A percentile compares a stretch with the other conserved stretches of the same genome.
Evolutionary conservation across 306 rosid genomes (phyloP).

Genomic region (Vigna nakashimae): DNA sequence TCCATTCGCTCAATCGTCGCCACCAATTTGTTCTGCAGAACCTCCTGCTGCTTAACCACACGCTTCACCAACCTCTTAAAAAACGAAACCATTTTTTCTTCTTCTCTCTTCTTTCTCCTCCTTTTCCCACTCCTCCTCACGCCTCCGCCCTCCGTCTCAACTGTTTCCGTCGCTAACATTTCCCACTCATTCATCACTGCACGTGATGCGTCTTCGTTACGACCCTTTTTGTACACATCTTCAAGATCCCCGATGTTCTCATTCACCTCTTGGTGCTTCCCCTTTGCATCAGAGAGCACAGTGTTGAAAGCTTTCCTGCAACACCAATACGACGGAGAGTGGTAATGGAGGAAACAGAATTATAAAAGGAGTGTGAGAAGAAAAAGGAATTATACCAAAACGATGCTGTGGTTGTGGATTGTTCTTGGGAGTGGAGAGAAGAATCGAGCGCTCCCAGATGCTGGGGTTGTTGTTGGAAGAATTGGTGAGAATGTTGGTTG

Average conservation of each 20-base stretch:
- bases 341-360: neutral
- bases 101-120: conserved; percentile 10
- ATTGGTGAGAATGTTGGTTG: neutral
- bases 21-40: neutral
- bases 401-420: neutral
- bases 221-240: neutral
- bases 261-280: neutral
- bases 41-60: conserved; percentile 13
- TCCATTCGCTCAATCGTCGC: conserved; percentile 5
- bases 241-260: conserved; percentile 2
- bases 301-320: conserved; percentile 1
- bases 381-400: conserved; percentile 18
- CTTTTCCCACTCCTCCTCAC: neutral
- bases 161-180: neutral
- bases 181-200: neutral
- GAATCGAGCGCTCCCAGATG: neutral
- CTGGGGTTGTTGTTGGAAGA: neutral
- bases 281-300: neutral
- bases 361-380: neutral
- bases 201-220: neutral
- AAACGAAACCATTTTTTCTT: neutral
- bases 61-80: neutral
- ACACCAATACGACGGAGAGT: neutral
- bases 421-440: neutral
- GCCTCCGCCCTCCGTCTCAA: neutral